Evolutionary conservation across 2,329 filamentous ascomycete species (phyloP).

Genomic region (Coniochaeta sp.): DNA sequence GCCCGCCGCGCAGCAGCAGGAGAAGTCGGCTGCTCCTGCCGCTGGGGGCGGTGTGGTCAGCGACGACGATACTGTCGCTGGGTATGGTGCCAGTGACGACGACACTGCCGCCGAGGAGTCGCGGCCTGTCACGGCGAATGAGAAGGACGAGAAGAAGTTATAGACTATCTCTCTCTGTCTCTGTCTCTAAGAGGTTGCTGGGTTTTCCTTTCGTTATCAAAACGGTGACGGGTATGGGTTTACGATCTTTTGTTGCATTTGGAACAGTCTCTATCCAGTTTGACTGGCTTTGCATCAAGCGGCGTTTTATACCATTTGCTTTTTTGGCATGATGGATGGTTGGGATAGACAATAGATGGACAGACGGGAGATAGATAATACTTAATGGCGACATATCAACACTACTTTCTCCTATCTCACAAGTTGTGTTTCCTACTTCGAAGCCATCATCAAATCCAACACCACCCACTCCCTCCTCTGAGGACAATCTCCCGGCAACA

Average conservation of each 20-base stretch:
- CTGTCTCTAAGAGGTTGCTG: too few species aligned
- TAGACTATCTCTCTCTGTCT: too few species aligned
- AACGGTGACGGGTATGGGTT: neutral
- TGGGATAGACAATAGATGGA: neutral
- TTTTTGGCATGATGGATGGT: neutral
- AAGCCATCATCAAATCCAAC: too few species aligned
- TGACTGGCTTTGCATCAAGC: neutral
- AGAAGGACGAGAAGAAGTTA: neutral
- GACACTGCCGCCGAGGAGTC: neutral
- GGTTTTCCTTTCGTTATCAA: neutral
- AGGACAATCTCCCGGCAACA: too few species aligned
- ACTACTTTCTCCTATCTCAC: too few species aligned
- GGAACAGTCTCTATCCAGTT: too few species aligned
- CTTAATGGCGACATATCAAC: neutral
- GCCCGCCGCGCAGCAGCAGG: slow-evolving; percentile 11
- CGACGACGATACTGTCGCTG: slow-evolving; percentile 18
- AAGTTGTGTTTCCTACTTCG: too few species aligned
- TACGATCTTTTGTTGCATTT: neutral
- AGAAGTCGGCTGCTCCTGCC: slow-evolving; percentile 2
- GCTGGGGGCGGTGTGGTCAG: slow-evolving; percentile 11
- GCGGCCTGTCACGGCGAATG: neutral
- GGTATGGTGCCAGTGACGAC: too few species aligned
- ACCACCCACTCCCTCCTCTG: too few species aligned
- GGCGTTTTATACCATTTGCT: neutral
- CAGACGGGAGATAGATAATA: neutral